phyloP scores from a whole-genome alignment of 148 eudicot genomes.

The Diospyros lotus region DNA sequence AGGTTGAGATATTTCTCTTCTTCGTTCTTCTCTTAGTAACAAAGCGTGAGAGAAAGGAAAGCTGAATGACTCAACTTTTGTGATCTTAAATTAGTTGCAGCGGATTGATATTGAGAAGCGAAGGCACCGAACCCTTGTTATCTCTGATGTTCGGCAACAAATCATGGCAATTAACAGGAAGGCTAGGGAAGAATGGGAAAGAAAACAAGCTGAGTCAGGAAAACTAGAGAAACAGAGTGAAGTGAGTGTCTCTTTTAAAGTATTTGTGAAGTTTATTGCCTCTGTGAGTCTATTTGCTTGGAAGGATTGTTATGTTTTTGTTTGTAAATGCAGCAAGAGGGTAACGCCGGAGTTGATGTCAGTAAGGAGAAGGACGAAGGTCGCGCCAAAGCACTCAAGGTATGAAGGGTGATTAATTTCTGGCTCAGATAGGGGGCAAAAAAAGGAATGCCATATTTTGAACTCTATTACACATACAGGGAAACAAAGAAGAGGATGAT shows the following conservation, averaged over 20 bases:
- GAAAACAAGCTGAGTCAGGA: conserved; percentile 79
- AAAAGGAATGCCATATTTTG: not conserved
- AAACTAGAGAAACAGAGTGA: conserved; percentile 61
- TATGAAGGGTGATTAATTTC: conserved; percentile 18
- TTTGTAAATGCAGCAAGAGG: conserved; percentile 50
- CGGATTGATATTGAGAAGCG: conserved; percentile 81
- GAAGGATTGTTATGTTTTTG: conserved; percentile 4
- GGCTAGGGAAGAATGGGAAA: conserved; percentile 88
- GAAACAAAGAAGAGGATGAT: conserved; percentile 92
- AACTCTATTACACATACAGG: conserved; percentile 24
- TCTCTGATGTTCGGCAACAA: conserved; percentile 80
- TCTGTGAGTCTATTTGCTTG: not conserved
- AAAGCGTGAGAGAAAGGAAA: not conserved
- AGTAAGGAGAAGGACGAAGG: conserved; percentile 81
- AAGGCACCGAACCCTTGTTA: conserved; percentile 60
- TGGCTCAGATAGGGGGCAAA: not conserved
- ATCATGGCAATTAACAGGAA: conserved; percentile 65
- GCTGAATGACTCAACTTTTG: not conserved
- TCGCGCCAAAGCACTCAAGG: conserved; percentile 65
- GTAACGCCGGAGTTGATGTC: conserved; percentile 34
- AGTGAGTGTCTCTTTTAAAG: conserved; percentile 29
- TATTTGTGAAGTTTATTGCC: not conserved
- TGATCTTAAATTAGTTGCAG: conserved; percentile 29
- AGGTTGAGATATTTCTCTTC: conserved; percentile 37
- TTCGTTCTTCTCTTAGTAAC: not conserved